These are phyloP conservation scores for Aspergillus conjunctus DNA, from an alignment of 495 filamentous ascomycete species.

Conservation along the genomic window DNA sequence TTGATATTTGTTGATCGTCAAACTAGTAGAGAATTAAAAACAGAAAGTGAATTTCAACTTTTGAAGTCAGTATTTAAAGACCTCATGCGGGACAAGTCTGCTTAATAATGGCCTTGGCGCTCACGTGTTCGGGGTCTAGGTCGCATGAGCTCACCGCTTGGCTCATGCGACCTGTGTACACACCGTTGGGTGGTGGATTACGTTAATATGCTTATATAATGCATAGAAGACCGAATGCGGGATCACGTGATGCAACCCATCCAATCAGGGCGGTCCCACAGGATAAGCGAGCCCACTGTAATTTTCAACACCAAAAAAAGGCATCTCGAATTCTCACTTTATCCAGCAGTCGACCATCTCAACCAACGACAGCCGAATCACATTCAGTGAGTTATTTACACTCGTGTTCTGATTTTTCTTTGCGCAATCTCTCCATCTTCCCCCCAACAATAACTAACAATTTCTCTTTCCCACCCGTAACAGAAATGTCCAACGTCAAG, in stretches of 20 bases:
- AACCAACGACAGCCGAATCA: constrained; percentile 49
- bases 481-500: constrained; percentile 71
- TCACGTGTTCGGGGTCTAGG: too few relatives aligned
- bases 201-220: neutral
- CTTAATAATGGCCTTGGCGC: too few relatives aligned
- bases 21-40: too few relatives aligned
- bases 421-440: neutral
- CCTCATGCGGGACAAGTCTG: too few relatives aligned
- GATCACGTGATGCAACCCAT: constrained; percentile 16
- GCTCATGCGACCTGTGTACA: too few relatives aligned
- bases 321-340: constrained; percentile 31
- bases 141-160: too few relatives aligned
- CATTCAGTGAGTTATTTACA: constrained; percentile 41
- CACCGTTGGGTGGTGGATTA: too few relatives aligned
- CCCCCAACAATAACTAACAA: constrained; percentile 25
- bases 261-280: constrained; percentile 30
- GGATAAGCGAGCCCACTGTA: constrained; percentile 53
- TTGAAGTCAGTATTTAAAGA: too few relatives aligned
- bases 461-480: constrained; percentile 10
- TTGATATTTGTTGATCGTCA: too few relatives aligned
- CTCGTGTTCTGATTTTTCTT: neutral
- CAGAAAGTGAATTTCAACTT: too few relatives aligned
- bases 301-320: constrained; percentile 40
- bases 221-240: neutral
- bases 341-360: constrained; percentile 44